phyloP scores from a whole-genome alignment of 2,329 filamentous ascomycete species.

The Metarhizium humberi region DNA sequence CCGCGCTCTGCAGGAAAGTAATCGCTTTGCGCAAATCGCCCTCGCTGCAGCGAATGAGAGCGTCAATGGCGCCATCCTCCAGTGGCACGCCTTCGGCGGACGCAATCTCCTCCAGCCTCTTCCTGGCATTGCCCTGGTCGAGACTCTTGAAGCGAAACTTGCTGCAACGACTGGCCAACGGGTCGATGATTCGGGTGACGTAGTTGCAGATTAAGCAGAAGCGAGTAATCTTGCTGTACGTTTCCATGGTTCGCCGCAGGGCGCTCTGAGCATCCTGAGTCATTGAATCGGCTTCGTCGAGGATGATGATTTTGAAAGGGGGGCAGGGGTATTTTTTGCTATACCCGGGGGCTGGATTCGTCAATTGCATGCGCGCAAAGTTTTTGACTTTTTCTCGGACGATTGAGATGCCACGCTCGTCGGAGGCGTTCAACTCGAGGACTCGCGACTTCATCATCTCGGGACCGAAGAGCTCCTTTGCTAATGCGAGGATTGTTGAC shows the following conservation, averaged over 20 bases:
- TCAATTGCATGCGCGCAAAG: constrained; percentile 92
- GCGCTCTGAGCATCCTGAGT: constrained; percentile 96
- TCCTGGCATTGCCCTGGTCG: constrained; percentile 75
- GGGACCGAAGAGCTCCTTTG: constrained; percentile 94
- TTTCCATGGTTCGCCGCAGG: constrained; percentile 93
- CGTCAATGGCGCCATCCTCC: constrained; percentile 71
- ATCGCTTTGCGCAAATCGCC: constrained; percentile 95
- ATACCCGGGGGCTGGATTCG: constrained; percentile 64
- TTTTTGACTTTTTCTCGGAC: constrained; percentile 97
- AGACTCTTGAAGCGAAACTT: constrained; percentile 98
- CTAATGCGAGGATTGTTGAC: constrained; percentile 90
- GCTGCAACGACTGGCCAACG: constrained; percentile 82
- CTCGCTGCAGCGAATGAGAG: constrained; percentile 79
- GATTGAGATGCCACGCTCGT: constrained; percentile 95
- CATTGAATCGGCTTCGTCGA: constrained; percentile 98
- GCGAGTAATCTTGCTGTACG: constrained; percentile 88
- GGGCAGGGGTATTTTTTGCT: constrained; percentile 76
- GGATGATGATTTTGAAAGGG: constrained; percentile 97
- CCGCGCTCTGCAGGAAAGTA: constrained; percentile 92
- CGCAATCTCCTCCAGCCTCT: constrained; percentile 75
- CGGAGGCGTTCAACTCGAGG: constrained; percentile 98
- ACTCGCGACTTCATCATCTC: constrained; percentile 88
- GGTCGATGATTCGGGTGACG: constrained; percentile 95
- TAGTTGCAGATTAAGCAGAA: constrained; percentile 99
- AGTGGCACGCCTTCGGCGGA: constrained; percentile 65